These are phyloP conservation scores for Angophora floribunda DNA, from an alignment of 345 rosid genomes.

Conservation along the genomic window DNA sequence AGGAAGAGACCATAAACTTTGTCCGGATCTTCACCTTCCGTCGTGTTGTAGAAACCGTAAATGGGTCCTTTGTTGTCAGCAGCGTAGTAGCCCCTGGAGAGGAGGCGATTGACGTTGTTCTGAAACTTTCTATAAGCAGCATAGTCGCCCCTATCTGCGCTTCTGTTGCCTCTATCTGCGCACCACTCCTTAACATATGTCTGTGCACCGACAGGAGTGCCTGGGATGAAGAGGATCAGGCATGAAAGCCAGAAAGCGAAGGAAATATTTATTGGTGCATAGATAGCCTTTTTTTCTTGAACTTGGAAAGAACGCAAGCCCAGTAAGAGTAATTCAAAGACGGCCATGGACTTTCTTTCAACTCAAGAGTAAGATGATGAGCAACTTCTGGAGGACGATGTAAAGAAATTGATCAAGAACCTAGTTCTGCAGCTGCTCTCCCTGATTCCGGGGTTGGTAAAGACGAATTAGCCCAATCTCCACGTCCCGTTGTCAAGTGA, in stretches of 20 bases:
- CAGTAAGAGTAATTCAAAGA: not conserved
- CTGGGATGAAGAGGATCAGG: not conserved
- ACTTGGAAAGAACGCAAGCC: not conserved
- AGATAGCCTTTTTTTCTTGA: not conserved
- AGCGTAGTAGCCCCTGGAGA: not conserved
- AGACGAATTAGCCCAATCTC: not conserved
- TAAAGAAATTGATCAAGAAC: not conserved
- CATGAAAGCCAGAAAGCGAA: not conserved
- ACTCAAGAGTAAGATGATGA: not conserved
- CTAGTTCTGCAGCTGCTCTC: not conserved
- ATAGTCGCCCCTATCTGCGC: not conserved
- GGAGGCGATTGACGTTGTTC: not conserved
- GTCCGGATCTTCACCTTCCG: not conserved
- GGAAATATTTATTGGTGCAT: not conserved
- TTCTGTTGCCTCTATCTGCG: not conserved
- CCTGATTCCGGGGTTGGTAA: not conserved
- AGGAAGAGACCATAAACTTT: constrained; percentile 4
- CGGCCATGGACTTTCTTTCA: not conserved
- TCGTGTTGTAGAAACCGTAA: not conserved
- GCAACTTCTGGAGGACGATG: not conserved
- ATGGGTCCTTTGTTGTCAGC: not conserved
- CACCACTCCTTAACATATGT: not conserved
- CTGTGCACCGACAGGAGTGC: not conserved
- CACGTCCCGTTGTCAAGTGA: not conserved
- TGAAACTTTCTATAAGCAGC: not conserved